Evolutionary conservation across 495 filamentous ascomycete species (phyloP).

Genomic region (Tuber borchii): DNA sequence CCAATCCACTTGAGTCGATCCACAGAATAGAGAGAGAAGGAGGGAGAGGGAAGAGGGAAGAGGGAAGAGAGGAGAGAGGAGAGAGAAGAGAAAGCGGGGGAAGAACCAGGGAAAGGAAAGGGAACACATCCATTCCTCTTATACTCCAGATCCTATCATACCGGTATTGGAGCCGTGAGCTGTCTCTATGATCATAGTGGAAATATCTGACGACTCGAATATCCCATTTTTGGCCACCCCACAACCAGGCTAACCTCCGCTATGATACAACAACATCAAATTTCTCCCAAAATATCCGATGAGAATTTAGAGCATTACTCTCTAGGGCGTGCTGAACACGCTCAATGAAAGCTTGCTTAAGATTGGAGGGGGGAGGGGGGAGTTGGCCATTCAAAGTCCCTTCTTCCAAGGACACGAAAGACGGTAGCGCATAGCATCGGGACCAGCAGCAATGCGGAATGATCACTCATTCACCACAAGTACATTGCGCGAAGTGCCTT

Average conservation of each 20-base stretch:
- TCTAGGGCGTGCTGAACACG: background rate
- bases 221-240: constrained; percentile 1
- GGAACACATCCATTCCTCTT: constrained; percentile 3
- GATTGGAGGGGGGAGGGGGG: background rate
- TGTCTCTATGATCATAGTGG: constrained; percentile 4
- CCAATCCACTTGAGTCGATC: constrained; percentile 29
- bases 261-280: constrained; percentile 5
- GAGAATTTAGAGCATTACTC: background rate
- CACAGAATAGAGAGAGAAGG: constrained; percentile 24
- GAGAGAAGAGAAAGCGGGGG: constrained; percentile 14
- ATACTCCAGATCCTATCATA: background rate
- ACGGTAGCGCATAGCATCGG: background rate
- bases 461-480: background rate
- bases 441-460: background rate
- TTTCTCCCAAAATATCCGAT: background rate
- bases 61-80: constrained; percentile 4
- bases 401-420: background rate
- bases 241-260: background rate
- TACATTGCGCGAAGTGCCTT: background rate
- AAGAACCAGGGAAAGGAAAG: background rate
- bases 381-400: background rate
- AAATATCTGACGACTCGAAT: constrained; percentile 7
- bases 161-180: constrained; percentile 5
- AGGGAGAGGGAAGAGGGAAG: constrained; percentile 8
- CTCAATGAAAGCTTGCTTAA: background rate